These are phyloP conservation scores for Malania oleifera DNA, from an alignment of 164 flowering plant genomes.

Conservation along the genomic window DNA sequence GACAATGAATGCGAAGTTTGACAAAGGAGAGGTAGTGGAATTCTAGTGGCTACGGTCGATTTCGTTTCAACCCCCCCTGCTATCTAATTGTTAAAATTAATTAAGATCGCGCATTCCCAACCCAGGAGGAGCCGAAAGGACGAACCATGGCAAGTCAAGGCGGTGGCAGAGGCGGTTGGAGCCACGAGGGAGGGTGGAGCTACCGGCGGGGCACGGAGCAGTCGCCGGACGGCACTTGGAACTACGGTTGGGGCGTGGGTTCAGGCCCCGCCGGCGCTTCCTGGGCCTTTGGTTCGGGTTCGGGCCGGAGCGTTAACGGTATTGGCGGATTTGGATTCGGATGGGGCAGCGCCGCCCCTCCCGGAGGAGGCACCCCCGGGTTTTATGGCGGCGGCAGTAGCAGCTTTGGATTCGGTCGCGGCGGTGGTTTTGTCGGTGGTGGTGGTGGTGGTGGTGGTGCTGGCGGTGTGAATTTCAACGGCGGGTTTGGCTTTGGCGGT, in stretches of 20 bases:
- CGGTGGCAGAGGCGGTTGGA: background rate
- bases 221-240: constrained; percentile 2
- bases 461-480: background rate
- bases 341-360: constrained; percentile 1
- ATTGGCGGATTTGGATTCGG: constrained; percentile 5
- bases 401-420: background rate
- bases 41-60: too few species aligned
- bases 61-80: too few species aligned
- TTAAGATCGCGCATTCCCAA: too few species aligned
- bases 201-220: background rate
- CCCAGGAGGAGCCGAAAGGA: background rate
- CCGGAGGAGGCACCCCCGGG: background rate
- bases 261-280: constrained; percentile 6
- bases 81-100: too few species aligned
- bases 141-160: constrained; percentile 4
- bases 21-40: too few species aligned
- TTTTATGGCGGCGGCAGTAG: background rate
- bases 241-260: constrained; percentile 5
- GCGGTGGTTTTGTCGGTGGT: too few species aligned
- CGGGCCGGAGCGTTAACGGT: constrained; percentile 4
- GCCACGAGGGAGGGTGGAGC: constrained; percentile 4
- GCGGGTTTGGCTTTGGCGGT: background rate
- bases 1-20: too few species aligned
- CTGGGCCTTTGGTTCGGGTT: constrained; percentile 10
- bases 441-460: background rate